These are phyloP conservation scores for Exsudoporus floridanus DNA, from an alignment of 1,284 basidiomycete species.

Conservation along the genomic window DNA sequence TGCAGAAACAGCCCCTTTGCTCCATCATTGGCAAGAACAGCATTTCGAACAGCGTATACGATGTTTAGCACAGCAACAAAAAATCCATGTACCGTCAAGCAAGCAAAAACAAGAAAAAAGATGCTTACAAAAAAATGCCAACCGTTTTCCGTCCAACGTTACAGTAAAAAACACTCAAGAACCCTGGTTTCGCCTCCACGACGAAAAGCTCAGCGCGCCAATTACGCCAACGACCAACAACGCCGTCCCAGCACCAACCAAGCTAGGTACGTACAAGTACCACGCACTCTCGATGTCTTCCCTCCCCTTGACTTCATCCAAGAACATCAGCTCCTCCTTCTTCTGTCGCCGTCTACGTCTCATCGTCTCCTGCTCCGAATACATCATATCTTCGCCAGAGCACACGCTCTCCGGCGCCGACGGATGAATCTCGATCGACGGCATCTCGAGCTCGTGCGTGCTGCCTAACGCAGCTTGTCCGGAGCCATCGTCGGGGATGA, in stretches of 20 bases:
- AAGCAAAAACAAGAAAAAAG: not conserved
- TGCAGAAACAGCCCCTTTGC: too few species aligned
- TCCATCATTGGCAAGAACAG: not conserved
- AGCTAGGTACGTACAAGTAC: slow-evolving; percentile 72
- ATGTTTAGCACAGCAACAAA: slow-evolving; percentile 10
- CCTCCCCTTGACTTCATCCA: slow-evolving; percentile 44
- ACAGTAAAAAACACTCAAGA: slow-evolving; percentile 38
- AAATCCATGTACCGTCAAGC: slow-evolving; percentile 12
- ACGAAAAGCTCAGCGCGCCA: slow-evolving; percentile 70
- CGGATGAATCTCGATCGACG: slow-evolving; percentile 49
- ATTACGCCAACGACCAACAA: slow-evolving; percentile 74
- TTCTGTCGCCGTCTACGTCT: slow-evolving; percentile 46
- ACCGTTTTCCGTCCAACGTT: not conserved
- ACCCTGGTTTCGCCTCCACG: slow-evolving; percentile 68
- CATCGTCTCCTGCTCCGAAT: slow-evolving; percentile 41
- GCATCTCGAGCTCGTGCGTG: slow-evolving; percentile 57
- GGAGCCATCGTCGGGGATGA: slow-evolving; percentile 53
- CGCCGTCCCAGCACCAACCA: slow-evolving; percentile 77
- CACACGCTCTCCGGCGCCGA: slow-evolving; percentile 40
- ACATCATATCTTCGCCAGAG: slow-evolving; percentile 29
- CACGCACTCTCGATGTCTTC: slow-evolving; percentile 67
- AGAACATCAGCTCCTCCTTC: slow-evolving; percentile 51
- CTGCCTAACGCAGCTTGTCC: slow-evolving; percentile 18
- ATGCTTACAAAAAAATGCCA: slow-evolving; percentile 12
- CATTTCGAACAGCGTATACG: not conserved